Base-by-base conservation (phyloP, 83 land plant genomes). In the Diphasiastrum complanatum region DNA sequence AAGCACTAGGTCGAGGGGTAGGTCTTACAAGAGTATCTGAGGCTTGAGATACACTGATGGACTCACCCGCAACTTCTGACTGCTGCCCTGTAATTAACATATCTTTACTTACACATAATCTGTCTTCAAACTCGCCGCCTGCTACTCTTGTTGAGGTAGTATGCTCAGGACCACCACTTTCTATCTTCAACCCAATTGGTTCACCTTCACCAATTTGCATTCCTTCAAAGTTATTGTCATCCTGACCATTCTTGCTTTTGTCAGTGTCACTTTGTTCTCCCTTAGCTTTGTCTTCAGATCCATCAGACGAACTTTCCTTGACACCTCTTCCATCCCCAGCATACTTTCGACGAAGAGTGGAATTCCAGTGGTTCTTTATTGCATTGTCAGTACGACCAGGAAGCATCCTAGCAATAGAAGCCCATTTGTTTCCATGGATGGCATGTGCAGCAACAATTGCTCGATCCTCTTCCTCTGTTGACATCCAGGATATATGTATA, bases 361-460 rank as follows among this genome's bases (percentile, higher is more conserved):
- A 81, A 47, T 85, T 85, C 90, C 90, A 85, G 52, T 85, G 90
- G 26, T 82, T 85, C 60, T 85, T 85, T 31, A 85, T 85, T 54
- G 87, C 90, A 70, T 85, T 85, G 46, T 85, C 90, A 18, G 90
- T 85, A 72, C 90, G 64, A 8, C 90, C 86, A 28, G 73, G 83
- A n/a, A 85, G 72, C 40, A 85, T 70, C 60, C 76, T 77, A 35
- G 90, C 90, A 72, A 85, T 85, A 49, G 72, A 41, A 16, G 90
- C 90, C 90, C 90, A 85, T 66, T 80, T 82, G 49, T 85, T 85
- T 29, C 90, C 90, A 76, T 85, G 90, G 3, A 79, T 60, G 47
- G 81, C 83, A 70, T 85, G 86, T 0, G 86, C 86, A 41, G 68
- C 65, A 64, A 81, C 54, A 8, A 84, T 81, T 2, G 79, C 68